Evolutionary conservation across 306 rosid species (phyloP).

Genomic region (Hippophae rhamnoides): DNA sequence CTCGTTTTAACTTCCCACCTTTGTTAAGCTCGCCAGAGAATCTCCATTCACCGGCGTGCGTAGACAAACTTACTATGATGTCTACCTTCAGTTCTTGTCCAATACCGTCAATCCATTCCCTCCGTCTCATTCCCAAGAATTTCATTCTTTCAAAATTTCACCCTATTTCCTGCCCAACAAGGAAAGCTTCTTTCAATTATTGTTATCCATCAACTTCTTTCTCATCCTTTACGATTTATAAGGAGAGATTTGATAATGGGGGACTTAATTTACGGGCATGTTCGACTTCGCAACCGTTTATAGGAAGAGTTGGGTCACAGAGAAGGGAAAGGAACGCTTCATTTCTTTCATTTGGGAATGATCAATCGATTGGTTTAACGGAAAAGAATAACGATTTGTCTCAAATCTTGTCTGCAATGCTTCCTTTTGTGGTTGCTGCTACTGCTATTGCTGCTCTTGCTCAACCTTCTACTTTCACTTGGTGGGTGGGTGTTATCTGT

Average conservation of each 20-base stretch:
- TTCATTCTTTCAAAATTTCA: neutral
- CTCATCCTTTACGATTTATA: slow-evolving; percentile 13
- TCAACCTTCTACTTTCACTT: slow-evolving; percentile 86
- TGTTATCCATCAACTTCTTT: slow-evolving; percentile 6
- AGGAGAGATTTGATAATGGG: slow-evolving; percentile 20
- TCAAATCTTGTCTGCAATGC: slow-evolving; percentile 67
- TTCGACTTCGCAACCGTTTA: slow-evolving; percentile 42
- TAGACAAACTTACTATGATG: slow-evolving; percentile 4
- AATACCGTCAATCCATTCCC: slow-evolving; percentile 30
- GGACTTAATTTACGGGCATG: slow-evolving; percentile 34
- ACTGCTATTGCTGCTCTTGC: slow-evolving; percentile 83
- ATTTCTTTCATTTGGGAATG: slow-evolving; percentile 47
- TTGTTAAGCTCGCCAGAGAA: slow-evolving; percentile 16
- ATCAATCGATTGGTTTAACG: slow-evolving; percentile 21
- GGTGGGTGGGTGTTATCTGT: slow-evolving; percentile 31
- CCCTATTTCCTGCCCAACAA: slow-evolving; percentile 1
- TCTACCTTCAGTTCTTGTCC: slow-evolving; percentile 21
- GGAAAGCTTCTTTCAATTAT: too few relatives aligned
- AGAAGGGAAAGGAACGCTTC: slow-evolving; percentile 39
- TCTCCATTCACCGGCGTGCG: slow-evolving; percentile 24
- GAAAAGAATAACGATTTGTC: slow-evolving; percentile 42
- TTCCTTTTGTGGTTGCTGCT: slow-evolving; percentile 85
- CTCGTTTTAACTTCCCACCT: slow-evolving; percentile 1
- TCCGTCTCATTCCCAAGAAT: slow-evolving; percentile 9
- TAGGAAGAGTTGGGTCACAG: slow-evolving; percentile 38